Evolutionary conservation across 441 rosid genomes (phyloP).

Genomic region (Brassica hybrid): DNA sequence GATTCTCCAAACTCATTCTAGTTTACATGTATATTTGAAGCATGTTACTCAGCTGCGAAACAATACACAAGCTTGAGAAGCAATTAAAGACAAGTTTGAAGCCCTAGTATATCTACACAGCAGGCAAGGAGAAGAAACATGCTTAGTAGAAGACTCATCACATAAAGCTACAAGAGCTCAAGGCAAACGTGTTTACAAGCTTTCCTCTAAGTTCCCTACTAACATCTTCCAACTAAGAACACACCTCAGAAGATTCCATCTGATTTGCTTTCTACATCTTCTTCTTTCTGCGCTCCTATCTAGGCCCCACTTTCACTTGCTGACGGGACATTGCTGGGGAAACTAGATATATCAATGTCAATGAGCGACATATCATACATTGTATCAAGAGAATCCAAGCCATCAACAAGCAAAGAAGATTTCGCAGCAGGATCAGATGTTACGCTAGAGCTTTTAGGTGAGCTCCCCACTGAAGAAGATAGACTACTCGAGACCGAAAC

Average conservation of each 20-base stretch:
- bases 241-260: conserved; percentile 31
- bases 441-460: conserved; percentile 51
- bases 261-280: conserved; percentile 38
- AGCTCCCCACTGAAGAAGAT: conserved; percentile 69
- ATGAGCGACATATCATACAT: conserved; percentile 86
- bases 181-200: conserved; percentile 23
- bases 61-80: conserved; percentile 23
- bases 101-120: conserved; percentile 37
- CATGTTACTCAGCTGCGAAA: conserved; percentile 14
- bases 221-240: conserved; percentile 36
- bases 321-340: conserved; percentile 75
- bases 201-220: conserved; percentile 30
- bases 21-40: conserved; percentile 33
- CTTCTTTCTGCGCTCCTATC: conserved; percentile 45
- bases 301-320: conserved; percentile 69
- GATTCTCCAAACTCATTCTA: conserved; percentile 11
- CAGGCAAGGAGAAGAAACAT: conserved; percentile 28
- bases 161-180: conserved; percentile 12
- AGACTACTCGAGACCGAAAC: conserved; percentile 69
- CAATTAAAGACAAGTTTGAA: neutral
- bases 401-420: conserved; percentile 75
- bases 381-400: conserved; percentile 57
- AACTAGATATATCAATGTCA: conserved; percentile 79
- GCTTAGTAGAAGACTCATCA: conserved; percentile 21
- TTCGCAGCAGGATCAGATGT: conserved; percentile 53